Conservation (phyloP, 73 alveolate genomes). For the Tetrahymena malaccensis region DNA sequence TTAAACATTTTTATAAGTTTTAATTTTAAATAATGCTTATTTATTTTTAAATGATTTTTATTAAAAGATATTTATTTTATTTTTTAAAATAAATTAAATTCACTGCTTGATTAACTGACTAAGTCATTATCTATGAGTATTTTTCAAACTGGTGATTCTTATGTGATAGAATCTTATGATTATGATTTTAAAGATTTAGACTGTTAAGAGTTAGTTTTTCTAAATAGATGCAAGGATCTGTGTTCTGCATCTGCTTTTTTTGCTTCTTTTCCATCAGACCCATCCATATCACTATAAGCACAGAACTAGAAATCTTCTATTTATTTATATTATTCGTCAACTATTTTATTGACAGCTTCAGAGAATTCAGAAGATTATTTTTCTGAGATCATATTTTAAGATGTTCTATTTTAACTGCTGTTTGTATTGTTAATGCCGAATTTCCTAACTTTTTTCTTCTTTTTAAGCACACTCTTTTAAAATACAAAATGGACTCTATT, state of each 20-base stretch:
- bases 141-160: not conserved
- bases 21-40: too few relatives aligned
- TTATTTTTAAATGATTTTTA: too few relatives aligned
- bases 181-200: not conserved
- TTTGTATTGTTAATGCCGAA: not conserved
- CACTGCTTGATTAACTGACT: too few relatives aligned
- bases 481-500: not conserved
- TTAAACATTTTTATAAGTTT: too few relatives aligned
- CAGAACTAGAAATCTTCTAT: not conserved
- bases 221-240: not conserved
- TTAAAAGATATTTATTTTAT: too few relatives aligned
- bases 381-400: not conserved
- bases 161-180: not conserved
- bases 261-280: not conserved
- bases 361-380: not conserved
- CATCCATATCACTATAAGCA: not conserved
- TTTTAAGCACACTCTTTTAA: not conserved
- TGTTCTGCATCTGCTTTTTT: not conserved
- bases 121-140: too few relatives aligned
- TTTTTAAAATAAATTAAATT: too few relatives aligned
- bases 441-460: not conserved
- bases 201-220: not conserved
- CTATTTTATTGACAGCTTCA: not conserved
- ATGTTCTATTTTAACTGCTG: not conserved
- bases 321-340: not conserved